phyloP scores from a whole-genome alignment of 768 basidiomycete species.

The Paxillus rubicundulus region DNA sequence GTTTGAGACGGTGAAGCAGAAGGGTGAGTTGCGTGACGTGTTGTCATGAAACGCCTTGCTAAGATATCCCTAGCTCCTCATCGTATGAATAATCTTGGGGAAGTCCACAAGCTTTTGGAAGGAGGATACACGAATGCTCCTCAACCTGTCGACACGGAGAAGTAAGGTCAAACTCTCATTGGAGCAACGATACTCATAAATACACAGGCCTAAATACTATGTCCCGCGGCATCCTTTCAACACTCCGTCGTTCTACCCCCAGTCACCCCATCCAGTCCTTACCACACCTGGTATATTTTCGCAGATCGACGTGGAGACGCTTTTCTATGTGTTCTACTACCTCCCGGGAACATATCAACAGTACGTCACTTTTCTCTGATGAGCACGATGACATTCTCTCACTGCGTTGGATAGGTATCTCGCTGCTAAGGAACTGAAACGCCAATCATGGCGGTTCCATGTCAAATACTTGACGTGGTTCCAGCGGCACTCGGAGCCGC shows the following conservation, averaged over 20 bases:
- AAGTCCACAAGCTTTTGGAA: constrained; percentile 91
- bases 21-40: constrained; percentile 54
- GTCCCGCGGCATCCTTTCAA: constrained; percentile 88
- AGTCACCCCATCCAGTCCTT: constrained; percentile 75
- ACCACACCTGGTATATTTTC: constrained; percentile 83
- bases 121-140: constrained; percentile 87
- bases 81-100: constrained; percentile 83
- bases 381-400: constrained; percentile 4
- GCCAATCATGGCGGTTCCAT: constrained; percentile 98
- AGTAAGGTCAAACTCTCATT: constrained; percentile 55
- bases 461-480: constrained; percentile 99
- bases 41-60: neutral
- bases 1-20: constrained; percentile 96
- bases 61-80: constrained; percentile 51
- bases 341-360: constrained; percentile 97
- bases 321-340: constrained; percentile 99
- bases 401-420: constrained; percentile 59
- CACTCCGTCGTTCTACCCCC: constrained; percentile 94
- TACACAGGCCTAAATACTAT: constrained; percentile 88
- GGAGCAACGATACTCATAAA: constrained; percentile 5
- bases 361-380: constrained; percentile 37
- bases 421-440: constrained; percentile 94
- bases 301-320: constrained; percentile 92
- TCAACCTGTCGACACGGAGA: constrained; percentile 92
- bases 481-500: constrained; percentile 96